Base-by-base conservation (phyloP, 331 rosid species). In the Saraca asoca region DNA sequence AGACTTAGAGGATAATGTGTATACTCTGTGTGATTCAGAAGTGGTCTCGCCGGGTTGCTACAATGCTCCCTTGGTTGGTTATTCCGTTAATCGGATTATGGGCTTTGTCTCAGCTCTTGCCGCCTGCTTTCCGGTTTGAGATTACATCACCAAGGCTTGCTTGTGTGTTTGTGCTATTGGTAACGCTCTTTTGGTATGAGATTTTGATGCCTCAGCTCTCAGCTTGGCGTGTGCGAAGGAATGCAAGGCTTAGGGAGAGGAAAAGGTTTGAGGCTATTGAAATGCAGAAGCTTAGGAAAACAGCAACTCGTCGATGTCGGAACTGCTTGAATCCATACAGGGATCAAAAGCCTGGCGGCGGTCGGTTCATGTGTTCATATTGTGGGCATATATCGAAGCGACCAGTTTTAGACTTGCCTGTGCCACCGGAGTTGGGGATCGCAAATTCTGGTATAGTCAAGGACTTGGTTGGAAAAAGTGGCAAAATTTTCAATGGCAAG, bases 11-110 rank as follows among this genome's bases (percentile, higher is more conserved):
- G 88, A 94, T 88, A 90, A 94, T 94, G 99, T 94, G 99, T 86
- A 94, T 94, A 86, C 97, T 94, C 31, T 94, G 99, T 78, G 97
- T 94, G 72, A 94, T 94, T 82, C 99, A 94, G 88, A 94, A 94
- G 96, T 88, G 96, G 91, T 94, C 97, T 80, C 99, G 99, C 88
- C 92, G 93, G 97, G 95, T 90, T 51, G 99, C 99, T 39, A 88
- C 96, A 31, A 85, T 90, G 99, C 95, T 94, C 51, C 99, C 99
- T 69, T 90, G 99, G 99, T 90, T 94, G 81, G 96, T 94, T 75
- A 85, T 94, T 75, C 99, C 99, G 4, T 77, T 94, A 15, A 94
- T 94, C 62, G 96, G 97, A 61, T 79, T 94, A 2, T 94, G 99
- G 99, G 96, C 92, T 13, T 90, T 94, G 61, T 94, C 99, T 78